Conservation (phyloP, 352 stramenopile species). For the Phytopythium ostracodes region DNA sequence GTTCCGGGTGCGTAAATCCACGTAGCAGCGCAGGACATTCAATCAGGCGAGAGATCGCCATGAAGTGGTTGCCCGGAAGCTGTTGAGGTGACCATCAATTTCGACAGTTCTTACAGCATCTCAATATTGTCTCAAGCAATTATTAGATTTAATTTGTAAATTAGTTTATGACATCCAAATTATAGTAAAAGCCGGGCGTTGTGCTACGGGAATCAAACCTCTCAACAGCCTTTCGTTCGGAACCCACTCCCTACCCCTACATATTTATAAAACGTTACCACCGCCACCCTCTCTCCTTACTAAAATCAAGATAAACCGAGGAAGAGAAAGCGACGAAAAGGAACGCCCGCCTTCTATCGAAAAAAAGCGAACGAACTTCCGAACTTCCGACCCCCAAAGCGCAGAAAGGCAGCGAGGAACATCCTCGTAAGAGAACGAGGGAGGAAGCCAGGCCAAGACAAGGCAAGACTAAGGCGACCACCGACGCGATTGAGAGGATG, state of each 20-base stretch:
- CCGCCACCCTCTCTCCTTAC: background rate
- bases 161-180: too few species aligned
- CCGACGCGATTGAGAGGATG: conserved; percentile 22
- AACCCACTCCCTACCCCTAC: background rate
- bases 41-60: background rate
- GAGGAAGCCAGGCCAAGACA: background rate
- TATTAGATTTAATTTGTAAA: too few species aligned
- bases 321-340: background rate
- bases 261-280: background rate
- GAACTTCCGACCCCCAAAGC: background rate
- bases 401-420: background rate
- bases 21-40: background rate
- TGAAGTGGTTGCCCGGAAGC: background rate
- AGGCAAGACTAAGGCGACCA: background rate
- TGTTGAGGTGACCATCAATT: background rate
- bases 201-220: too few species aligned
- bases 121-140: too few species aligned
- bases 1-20: too few species aligned
- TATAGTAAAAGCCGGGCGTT: too few species aligned
- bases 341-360: background rate
- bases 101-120: background rate
- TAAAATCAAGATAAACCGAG: background rate
- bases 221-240: too few species aligned
- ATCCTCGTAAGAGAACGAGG: background rate
- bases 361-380: too few species aligned